phyloP scores from a whole-genome alignment of 495 filamentous ascomycete genomes.

The Acidomyces sp. region DNA sequence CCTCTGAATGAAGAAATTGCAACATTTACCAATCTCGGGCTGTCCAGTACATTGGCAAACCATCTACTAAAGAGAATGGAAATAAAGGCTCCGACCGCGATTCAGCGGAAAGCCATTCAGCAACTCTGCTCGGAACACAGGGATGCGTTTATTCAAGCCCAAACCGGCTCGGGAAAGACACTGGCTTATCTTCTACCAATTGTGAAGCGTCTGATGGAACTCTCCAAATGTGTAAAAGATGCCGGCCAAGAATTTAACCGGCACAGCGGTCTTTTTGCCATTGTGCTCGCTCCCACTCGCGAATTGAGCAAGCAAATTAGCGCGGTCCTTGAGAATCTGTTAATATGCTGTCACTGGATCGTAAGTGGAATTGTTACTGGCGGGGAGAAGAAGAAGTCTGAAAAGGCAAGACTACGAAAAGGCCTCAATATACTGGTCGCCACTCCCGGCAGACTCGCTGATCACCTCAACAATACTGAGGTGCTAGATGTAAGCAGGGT shows the following conservation, averaged over 20 bases:
- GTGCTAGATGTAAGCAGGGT: conserved; percentile 78
- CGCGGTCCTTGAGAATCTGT: conserved; percentile 62
- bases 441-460: conserved; percentile 76
- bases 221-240: conserved; percentile 43
- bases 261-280: conserved; percentile 80
- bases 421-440: conserved; percentile 91
- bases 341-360: conserved; percentile 77
- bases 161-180: conserved; percentile 96
- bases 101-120: conserved; percentile 77
- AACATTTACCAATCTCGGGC: conserved; percentile 69
- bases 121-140: conserved; percentile 65
- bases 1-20: conserved; percentile 70
- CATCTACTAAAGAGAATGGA: conserved; percentile 77
- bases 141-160: conserved; percentile 92
- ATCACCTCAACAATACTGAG: conserved; percentile 86
- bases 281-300: conserved; percentile 80
- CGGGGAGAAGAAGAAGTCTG: conserved; percentile 93
- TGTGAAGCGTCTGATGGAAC: conserved; percentile 67
- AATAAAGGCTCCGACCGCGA: conserved; percentile 82
- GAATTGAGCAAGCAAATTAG: conserved; percentile 91
- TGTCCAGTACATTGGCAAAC: conserved; percentile 62
- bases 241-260: conserved; percentile 37
- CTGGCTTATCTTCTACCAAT: conserved; percentile 86
- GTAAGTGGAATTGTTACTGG: conserved; percentile 86
- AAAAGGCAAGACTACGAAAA: conserved; percentile 85